Conservation (phyloP, 2,329 filamentous ascomycete species). For the Penicillium sclerotigenum region DNA sequence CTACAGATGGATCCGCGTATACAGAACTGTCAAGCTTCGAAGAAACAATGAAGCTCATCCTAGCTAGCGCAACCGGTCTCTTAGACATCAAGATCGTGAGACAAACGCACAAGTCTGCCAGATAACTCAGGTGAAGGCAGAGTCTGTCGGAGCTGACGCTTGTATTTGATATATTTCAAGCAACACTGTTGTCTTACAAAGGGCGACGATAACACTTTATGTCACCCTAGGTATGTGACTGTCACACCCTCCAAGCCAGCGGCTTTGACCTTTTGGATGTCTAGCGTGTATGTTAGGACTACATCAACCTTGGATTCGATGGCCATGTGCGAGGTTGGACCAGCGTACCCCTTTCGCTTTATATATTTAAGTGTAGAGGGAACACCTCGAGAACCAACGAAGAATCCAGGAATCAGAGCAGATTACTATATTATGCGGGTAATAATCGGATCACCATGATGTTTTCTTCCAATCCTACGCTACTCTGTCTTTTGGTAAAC, state of each 20-base stretch:
- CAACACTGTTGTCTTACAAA: neutral
- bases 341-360: slow-evolving; percentile 43
- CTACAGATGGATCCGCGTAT: neutral
- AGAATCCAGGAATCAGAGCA: slow-evolving; percentile 31
- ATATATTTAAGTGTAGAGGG: slow-evolving; percentile 50
- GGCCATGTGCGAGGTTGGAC: slow-evolving; percentile 33
- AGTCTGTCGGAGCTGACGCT: slow-evolving; percentile 33
- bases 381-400: slow-evolving; percentile 46
- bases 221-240: slow-evolving; percentile 7
- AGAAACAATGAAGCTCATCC: slow-evolving; percentile 35
- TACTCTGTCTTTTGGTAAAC: neutral
- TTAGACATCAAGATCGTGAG: slow-evolving; percentile 37
- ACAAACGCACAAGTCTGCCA: slow-evolving; percentile 27
- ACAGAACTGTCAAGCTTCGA: neutral
- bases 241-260: slow-evolving; percentile 30
- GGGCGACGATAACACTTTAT: neutral
- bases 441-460: neutral
- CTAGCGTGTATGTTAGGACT: slow-evolving; percentile 43
- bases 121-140: slow-evolving; percentile 24
- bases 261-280: slow-evolving; percentile 37
- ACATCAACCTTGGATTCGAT: slow-evolving; percentile 36
- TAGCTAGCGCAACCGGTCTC: slow-evolving; percentile 36
- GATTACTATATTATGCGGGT: slow-evolving; percentile 16
- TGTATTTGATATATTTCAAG: slow-evolving; percentile 37
- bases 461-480: neutral